Evolutionary conservation across 495 filamentous ascomycete species (phyloP).

Genomic region (Tuber aestivum): DNA sequence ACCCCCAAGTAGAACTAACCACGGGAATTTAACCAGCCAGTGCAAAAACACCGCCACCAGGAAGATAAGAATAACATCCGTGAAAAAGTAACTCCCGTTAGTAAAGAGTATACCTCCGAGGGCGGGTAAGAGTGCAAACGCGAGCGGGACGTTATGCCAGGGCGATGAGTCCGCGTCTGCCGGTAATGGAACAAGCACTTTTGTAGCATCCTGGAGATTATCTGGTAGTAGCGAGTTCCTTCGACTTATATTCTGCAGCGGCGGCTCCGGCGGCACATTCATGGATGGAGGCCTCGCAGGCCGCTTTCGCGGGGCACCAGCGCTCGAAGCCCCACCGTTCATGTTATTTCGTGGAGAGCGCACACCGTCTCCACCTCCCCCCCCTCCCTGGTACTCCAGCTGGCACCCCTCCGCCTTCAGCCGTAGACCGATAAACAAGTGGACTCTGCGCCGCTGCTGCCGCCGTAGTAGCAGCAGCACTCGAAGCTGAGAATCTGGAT

Average conservation of each 20-base stretch:
- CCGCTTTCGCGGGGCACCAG: neutral
- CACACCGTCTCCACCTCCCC: neutral
- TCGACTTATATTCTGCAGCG: neutral
- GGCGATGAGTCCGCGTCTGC: constrained; percentile 46
- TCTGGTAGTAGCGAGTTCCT: neutral
- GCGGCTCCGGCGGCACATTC: neutral
- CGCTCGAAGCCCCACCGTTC: neutral
- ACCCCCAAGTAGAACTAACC: constrained; percentile 47
- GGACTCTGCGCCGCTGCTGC: neutral
- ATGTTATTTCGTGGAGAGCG: neutral
- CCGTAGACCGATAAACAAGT: neutral
- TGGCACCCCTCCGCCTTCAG: neutral
- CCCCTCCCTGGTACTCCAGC: too few relatives aligned
- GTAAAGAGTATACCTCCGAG: constrained; percentile 76
- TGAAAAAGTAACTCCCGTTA: constrained; percentile 73
- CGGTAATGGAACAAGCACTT: constrained; percentile 64
- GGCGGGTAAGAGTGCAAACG: constrained; percentile 76
- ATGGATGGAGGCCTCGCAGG: neutral
- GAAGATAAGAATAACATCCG: constrained; percentile 72
- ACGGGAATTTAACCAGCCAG: constrained; percentile 86
- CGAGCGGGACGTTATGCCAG: constrained; percentile 73
- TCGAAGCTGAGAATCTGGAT: neutral
- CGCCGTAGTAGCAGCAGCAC: neutral
- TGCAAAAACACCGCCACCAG: constrained; percentile 82
- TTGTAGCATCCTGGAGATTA: constrained; percentile 57